Evolutionary conservation across 352 stramenopile genomes (phyloP), one percentile per base, ranked within the genome.

Genomic region (Bremia lactucae): DNA sequence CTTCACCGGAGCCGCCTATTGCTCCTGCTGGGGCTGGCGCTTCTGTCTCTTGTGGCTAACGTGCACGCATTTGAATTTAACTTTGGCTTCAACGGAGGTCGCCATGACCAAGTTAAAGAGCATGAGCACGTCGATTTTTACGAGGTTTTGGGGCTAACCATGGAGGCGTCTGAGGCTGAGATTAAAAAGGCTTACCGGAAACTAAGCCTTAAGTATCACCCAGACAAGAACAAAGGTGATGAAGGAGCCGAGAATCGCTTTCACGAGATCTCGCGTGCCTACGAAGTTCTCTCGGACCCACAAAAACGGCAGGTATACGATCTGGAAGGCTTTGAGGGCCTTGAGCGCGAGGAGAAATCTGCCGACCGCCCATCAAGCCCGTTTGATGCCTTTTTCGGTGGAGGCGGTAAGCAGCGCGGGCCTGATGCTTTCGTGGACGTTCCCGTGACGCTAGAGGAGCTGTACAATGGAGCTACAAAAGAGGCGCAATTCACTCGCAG

Each of bases 151-250:
- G 78, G 76, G 1, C 47, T 93, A 14, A 83, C 65, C 0, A 88
- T 90, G 77, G 78, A 93, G 46, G 78, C 76, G 1, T 62, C 66
- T 0, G 77, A 95, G n/a, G 59, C 72, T 7, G 68, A 97, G 59
- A 97, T 97, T 56, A 97, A 97, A 64, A 93, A 91, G 46, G 92
- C 93, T 19, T 98, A 97, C 61, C 77, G 92, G 41, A 96, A 95
- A 55, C 64, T 98, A 11, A 95, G 78, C 39, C 73, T 97, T n/a
- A 93, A 97, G 52, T 98, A 97, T 54, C 94, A 98, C 54, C 94
- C 94, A 25, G 86, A 96, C 62, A 94, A 95, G 63, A 90, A 91
- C 54, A 65, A 68, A 35, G 81, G 74, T 19, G 64, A 93, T 39
- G 64, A 74, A 10, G 78, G 92, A 8, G 82, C 85, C 2, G 71